Evolutionary conservation across 768 basidiomycete genomes (phyloP).

Genomic region (Plicaturopsis crispa): DNA sequence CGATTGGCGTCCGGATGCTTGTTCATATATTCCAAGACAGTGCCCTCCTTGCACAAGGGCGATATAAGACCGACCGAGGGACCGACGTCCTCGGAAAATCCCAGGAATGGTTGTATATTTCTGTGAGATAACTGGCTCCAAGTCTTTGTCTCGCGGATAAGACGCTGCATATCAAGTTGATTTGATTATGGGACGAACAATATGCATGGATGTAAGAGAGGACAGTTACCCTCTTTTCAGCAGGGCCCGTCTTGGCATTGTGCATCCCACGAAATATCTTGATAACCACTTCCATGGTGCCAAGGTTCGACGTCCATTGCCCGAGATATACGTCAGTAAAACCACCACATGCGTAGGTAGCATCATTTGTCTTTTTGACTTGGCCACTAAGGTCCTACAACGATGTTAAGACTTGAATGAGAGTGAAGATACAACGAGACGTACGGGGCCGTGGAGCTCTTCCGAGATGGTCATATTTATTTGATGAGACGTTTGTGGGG

Average conservation of each 20-base stretch:
- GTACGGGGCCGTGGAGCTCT: neutral
- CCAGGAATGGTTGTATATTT: slow-evolving; percentile 8
- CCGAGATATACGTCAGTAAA: neutral
- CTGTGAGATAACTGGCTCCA: slow-evolving; percentile 6
- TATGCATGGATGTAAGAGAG: neutral
- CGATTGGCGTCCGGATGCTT: neutral
- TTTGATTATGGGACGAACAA: neutral
- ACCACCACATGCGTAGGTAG: neutral
- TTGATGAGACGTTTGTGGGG: too few relatives aligned
- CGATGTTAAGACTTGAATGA: neutral
- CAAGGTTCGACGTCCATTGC: neutral
- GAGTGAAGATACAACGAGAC: neutral
- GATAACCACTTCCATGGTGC: neutral
- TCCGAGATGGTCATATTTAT: too few relatives aligned
- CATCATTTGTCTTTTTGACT: neutral
- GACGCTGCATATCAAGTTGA: slow-evolving; percentile 5
- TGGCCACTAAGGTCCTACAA: neutral
- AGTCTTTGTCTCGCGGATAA: slow-evolving; percentile 7
- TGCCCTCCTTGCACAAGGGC: slow-evolving; percentile 5
- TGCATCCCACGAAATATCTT: neutral
- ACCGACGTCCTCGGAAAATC: slow-evolving; percentile 8
- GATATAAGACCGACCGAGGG: slow-evolving; percentile 10
- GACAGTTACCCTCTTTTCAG: neutral
- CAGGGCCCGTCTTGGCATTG: neutral
- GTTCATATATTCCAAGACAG: slow-evolving; percentile 7